Evolutionary conservation across 371 early-diverging fungal species (phyloP).

Genomic region (Rhizomucor pusillus): DNA sequence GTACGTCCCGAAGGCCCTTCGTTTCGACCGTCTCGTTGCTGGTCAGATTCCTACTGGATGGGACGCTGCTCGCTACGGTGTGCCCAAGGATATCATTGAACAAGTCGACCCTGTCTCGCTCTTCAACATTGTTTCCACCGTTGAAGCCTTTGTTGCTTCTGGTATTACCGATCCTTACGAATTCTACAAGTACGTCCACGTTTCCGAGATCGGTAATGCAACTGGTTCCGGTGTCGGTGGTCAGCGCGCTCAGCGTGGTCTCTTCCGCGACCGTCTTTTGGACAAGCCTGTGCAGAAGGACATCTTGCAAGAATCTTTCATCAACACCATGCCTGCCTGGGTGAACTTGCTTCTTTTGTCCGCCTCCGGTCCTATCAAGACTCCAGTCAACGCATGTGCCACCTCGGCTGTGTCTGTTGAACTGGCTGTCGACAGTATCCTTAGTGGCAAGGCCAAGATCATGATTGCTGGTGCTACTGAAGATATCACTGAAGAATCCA

Average conservation of each 20-base stretch:
- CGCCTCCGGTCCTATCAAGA: conserved; percentile 95
- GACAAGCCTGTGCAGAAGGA: conserved; percentile 93
- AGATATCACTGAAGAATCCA: conserved; percentile 92
- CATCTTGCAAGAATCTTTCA: conserved; percentile 94
- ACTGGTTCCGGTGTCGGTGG: conserved; percentile 91
- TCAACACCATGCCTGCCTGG: conserved; percentile 97
- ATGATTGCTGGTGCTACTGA: conserved; percentile 95
- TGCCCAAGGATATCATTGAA: conserved; percentile 89
- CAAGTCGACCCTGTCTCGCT: conserved; percentile 93
- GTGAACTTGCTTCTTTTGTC: conserved; percentile 94
- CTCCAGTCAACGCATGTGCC: conserved; percentile 94
- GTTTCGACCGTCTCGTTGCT: conserved; percentile 92
- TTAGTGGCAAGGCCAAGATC: conserved; percentile 91
- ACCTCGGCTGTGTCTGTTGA: conserved; percentile 93
- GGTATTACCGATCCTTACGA: conserved; percentile 98
- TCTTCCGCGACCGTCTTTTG: conserved; percentile 76
- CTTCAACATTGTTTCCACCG: conserved; percentile 88
- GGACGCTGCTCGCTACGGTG: conserved; percentile 90
- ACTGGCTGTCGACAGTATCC: conserved; percentile 88
- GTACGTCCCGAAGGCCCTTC: conserved; percentile 92
- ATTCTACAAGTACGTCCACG: conserved; percentile 95
- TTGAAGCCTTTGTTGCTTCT: conserved; percentile 88
- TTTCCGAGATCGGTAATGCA: conserved; percentile 91
- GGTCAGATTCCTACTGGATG: conserved; percentile 96
- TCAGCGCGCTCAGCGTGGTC: conserved; percentile 71